Evolutionary conservation across 1,284 basidiomycete genomes (phyloP).

Genomic region (Ceratobasidium theobromae): DNA sequence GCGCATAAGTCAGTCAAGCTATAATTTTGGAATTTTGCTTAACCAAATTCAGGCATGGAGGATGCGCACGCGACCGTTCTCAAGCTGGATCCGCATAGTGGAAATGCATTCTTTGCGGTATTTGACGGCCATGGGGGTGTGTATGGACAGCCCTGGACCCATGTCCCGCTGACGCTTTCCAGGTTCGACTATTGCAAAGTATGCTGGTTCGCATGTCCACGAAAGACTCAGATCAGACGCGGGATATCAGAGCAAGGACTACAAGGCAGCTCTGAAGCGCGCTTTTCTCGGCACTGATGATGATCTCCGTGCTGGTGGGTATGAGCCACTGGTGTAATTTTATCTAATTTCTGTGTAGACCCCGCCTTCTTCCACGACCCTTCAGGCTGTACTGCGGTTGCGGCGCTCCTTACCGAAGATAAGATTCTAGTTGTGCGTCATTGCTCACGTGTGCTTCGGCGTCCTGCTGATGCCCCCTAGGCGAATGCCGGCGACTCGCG

Average conservation of each 20-base stretch:
- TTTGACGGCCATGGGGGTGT: constrained; percentile 98
- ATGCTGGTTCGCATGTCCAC: constrained; percentile 88
- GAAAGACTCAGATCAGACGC: constrained; percentile 74
- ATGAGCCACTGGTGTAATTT: not conserved
- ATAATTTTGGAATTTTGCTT: not conserved
- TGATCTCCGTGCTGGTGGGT: constrained; percentile 82
- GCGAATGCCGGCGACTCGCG: constrained; percentile 98
- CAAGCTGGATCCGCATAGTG: constrained; percentile 59
- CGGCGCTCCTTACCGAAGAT: constrained; percentile 74
- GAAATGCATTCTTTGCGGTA: constrained; percentile 89
- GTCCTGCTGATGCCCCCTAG: constrained; percentile 48
- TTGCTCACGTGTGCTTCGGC: constrained; percentile 8
- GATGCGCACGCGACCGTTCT: constrained; percentile 91
- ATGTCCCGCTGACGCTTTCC: not conserved
- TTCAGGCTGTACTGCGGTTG: constrained; percentile 96
- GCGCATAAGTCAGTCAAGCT: constrained; percentile 81
- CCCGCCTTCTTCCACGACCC: constrained; percentile 86
- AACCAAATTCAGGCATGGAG: constrained; percentile 78
- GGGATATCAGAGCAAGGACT: constrained; percentile 69
- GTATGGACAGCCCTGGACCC: constrained; percentile 40
- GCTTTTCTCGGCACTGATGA: constrained; percentile 95
- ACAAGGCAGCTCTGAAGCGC: constrained; percentile 77
- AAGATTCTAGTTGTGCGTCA: constrained; percentile 76
- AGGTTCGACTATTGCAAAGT: constrained; percentile 90
- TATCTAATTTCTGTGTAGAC: constrained; percentile 52